Evolutionary conservation across 208 protist genomes (phyloP).

Genomic region (Wallacemonas sp.): DNA sequence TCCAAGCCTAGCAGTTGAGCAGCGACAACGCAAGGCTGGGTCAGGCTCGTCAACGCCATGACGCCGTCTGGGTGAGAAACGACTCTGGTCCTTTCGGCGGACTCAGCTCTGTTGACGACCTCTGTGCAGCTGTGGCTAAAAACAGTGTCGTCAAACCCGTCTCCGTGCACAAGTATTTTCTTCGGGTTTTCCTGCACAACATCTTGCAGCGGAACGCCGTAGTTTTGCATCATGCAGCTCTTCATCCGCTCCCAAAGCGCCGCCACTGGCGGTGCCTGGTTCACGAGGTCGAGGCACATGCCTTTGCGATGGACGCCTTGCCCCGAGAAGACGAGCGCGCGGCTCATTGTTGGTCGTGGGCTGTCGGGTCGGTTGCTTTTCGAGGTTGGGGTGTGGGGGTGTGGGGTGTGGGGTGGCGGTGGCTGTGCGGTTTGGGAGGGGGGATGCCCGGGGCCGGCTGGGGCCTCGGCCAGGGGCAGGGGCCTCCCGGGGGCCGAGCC

Average conservation of each 20-base stretch:
- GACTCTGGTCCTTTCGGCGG: constrained; percentile 20
- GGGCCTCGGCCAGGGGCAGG: too few species aligned
- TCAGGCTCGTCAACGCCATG: constrained; percentile 73
- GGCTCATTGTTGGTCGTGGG: neutral
- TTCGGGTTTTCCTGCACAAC: constrained; percentile 77
- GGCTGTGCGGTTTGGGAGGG: too few species aligned
- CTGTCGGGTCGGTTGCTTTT: neutral
- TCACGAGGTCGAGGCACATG: constrained; percentile 69
- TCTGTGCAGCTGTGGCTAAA: constrained; percentile 34
- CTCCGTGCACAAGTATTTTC: constrained; percentile 31
- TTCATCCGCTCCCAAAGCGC: constrained; percentile 72
- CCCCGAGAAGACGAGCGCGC: constrained; percentile 76
- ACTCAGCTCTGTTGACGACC: constrained; percentile 50
- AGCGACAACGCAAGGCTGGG: constrained; percentile 79
- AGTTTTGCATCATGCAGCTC: constrained; percentile 68
- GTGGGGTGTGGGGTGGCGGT: neutral
- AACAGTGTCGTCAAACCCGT: constrained; percentile 50
- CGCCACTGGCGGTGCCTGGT: constrained; percentile 24
- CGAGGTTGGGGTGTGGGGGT: neutral
- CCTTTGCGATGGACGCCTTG: constrained; percentile 75
- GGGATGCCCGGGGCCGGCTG: too few species aligned
- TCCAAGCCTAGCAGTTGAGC: constrained; percentile 62
- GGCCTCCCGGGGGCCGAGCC: too few species aligned
- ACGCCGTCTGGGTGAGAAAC: constrained; percentile 64
- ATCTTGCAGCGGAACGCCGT: constrained; percentile 66